Base-by-base conservation (phyloP, 352 stramenopile genomes). In the Halophytophthora batemanensis region DNA sequence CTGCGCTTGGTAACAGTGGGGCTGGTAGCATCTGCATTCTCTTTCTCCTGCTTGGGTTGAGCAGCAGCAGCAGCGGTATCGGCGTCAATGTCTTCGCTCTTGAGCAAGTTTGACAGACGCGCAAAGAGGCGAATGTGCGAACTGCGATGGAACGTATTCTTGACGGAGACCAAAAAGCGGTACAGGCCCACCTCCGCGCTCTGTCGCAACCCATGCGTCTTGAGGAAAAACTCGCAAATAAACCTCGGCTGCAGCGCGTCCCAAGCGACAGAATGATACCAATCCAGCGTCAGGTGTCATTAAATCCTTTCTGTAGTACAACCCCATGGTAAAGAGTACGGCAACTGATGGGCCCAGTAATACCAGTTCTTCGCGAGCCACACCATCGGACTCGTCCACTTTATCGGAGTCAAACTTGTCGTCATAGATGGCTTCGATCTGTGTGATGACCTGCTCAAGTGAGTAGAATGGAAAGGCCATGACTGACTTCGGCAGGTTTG, bases 381-480 rank as follows among this genome's bases (percentile, higher is more conserved):
- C 76, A 17, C 80, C 77, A 23, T 91, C 80, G 0, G 69, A 63
- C 50, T 77, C 69, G 40, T 91, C 80, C 4, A 56, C 65, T 41
- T 63, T 60, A 35, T 91, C 80, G 2, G 75, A 86, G 6, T 47
- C 56, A 18, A 83, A 82, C 48, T 91, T 91, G 60, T 87, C 77
- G 48, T 91, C 71, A 46, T 89, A 91, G n/a, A 91, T 84, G 14
- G 43, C 48, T 53, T 91, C 80, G 28, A 91, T 86, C 41, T 77
- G 74, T 11, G 56, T 23, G 15, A 86, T 68, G 7, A 87, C 71
- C 0, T 72, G 41, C 18, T 72, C 65, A 3, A 86, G 50, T 28
- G 64, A 56, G 41, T 86, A 86, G 34, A 86, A 86, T 3, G 71
- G 75, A 28, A 89, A 86, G 15, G 75, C 73, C n/a, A 89, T 61